These are phyloP conservation scores for Zygosaccharomyces pseudobailii DNA, from an alignment of 1,139 yeast species.

Conservation along the genomic window DNA sequence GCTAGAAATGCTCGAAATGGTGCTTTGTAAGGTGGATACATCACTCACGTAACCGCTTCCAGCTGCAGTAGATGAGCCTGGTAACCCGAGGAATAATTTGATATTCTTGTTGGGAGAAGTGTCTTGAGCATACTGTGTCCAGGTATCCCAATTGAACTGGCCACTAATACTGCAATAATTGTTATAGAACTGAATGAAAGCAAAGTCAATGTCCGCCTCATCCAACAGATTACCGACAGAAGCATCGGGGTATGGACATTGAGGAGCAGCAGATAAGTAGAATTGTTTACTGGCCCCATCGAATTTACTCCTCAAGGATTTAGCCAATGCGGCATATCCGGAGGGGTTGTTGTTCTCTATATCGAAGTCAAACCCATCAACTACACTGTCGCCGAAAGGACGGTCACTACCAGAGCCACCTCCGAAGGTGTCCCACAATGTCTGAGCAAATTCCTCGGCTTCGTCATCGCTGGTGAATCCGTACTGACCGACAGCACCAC, in stretches of 20 bases:
- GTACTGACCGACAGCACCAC: conserved; percentile 81
- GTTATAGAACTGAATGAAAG: conserved; percentile 90
- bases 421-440: conserved; percentile 83
- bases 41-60: conserved; percentile 59
- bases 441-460: conserved; percentile 65
- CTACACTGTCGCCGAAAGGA: conserved; percentile 69
- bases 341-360: conserved; percentile 51
- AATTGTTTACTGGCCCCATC: conserved; percentile 55
- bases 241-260: conserved; percentile 89
- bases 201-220: conserved; percentile 68
- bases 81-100: conserved; percentile 66
- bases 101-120: conserved; percentile 64
- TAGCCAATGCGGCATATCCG: conserved; percentile 62
- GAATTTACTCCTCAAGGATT: conserved; percentile 54
- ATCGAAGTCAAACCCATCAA: conserved; percentile 74
- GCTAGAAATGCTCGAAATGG: conserved; percentile 40
- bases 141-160: conserved; percentile 76
- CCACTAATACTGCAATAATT: conserved; percentile 66
- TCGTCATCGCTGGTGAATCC: conserved; percentile 61
- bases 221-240: conserved; percentile 66
- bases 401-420: conserved; percentile 59
- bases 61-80: conserved; percentile 67
- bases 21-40: conserved; percentile 37
- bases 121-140: conserved; percentile 65
- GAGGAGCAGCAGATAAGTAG: conserved; percentile 91